Evolutionary conservation across 768 basidiomycete species (phyloP).

Genomic region (Hygrophorus russula): DNA sequence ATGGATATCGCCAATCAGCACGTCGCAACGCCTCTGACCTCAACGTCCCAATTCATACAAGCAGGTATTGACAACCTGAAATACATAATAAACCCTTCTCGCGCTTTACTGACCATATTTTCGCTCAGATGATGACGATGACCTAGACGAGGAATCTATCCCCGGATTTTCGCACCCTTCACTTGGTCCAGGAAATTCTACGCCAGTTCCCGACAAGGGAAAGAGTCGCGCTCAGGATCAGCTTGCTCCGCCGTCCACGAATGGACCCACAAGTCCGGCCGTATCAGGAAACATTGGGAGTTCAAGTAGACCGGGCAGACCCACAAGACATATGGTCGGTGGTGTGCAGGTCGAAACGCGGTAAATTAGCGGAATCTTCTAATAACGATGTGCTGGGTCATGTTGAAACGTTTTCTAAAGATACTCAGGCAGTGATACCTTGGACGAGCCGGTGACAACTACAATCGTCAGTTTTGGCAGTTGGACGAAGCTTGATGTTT

Average conservation of each 20-base stretch:
- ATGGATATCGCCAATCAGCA: conserved; percentile 27
- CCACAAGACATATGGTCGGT: conserved; percentile 61
- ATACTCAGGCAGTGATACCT: conserved; percentile 75
- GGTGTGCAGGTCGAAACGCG: conserved; percentile 84
- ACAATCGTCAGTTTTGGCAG: conserved; percentile 59
- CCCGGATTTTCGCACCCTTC: conserved; percentile 67
- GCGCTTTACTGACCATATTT: too few relatives aligned
- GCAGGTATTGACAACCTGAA: conserved; percentile 33
- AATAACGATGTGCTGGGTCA: neutral
- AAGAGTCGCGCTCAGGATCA: conserved; percentile 49
- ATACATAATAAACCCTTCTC: conserved; percentile 7
- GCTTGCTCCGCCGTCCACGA: conserved; percentile 31
- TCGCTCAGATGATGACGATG: conserved; percentile 61
- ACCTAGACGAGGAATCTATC: conserved; percentile 72
- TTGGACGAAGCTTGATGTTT: conserved; percentile 1
- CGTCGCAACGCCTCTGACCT: conserved; percentile 34
- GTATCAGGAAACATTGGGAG: conserved; percentile 70
- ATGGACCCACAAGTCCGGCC: conserved; percentile 21
- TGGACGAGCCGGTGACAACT: conserved; percentile 83
- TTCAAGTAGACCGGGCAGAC: conserved; percentile 24
- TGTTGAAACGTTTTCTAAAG: conserved; percentile 21
- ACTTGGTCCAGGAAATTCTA: conserved; percentile 28
- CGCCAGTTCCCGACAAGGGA: conserved; percentile 58
- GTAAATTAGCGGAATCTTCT: conserved; percentile 25
- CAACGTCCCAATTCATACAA: conserved; percentile 70